phyloP scores from a whole-genome alignment of 805 yeast genomes.

The Cyberlindnera xylosilytica region DNA sequence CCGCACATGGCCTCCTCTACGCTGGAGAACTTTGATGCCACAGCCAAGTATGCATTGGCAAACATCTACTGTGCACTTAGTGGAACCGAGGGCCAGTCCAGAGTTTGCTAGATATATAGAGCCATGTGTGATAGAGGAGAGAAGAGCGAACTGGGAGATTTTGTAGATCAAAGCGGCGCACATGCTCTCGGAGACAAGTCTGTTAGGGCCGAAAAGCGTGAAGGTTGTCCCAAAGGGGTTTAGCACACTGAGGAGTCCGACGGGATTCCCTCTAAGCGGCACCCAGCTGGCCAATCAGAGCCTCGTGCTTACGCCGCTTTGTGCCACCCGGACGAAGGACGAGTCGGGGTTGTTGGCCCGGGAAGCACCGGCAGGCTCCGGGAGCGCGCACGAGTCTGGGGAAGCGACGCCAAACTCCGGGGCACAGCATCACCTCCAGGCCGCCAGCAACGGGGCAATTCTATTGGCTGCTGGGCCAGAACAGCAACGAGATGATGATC shows the following conservation, averaged over 20 bases:
- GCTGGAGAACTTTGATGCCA: conserved; percentile 39
- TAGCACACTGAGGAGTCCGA: neutral
- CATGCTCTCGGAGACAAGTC: neutral
- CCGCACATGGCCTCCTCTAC: conserved; percentile 68
- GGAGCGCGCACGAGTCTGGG: conserved; percentile 2
- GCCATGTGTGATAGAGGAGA: neutral
- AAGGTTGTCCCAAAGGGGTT: neutral
- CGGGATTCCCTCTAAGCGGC: too few species aligned
- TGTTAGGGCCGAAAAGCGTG: neutral
- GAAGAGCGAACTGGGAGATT: too few species aligned
- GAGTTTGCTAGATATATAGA: conserved; percentile 13
- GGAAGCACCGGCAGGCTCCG: neutral
- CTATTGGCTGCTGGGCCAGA: neutral
- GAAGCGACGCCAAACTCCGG: conserved; percentile 7
- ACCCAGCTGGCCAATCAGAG: conserved; percentile 1
- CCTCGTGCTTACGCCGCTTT: neutral
- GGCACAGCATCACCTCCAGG: neutral
- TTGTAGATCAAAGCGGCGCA: too few species aligned
- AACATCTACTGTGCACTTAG: conserved; percentile 41
- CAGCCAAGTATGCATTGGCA: conserved; percentile 42
- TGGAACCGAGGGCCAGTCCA: conserved; percentile 24
- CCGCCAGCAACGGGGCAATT: neutral
- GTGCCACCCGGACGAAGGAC: conserved; percentile 4
- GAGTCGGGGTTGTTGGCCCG: neutral
- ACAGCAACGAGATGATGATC: too few species aligned